Evolutionary conservation across 1,139 yeast species (phyloP).

Genomic region (Candida sp.): DNA sequence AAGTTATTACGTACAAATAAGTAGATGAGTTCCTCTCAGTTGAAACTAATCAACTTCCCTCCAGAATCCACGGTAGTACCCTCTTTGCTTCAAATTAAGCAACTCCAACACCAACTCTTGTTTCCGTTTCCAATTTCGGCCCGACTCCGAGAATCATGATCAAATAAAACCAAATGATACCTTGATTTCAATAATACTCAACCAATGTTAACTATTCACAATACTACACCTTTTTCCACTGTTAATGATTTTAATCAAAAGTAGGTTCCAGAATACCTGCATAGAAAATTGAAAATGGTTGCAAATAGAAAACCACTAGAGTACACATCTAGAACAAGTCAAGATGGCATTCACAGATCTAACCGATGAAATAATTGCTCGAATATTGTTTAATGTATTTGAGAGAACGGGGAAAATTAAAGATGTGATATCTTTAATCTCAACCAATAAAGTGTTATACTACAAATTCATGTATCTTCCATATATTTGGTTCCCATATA

Average conservation of each 20-base stretch:
- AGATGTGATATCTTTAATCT: neutral
- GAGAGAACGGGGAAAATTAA: neutral
- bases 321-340: no score
- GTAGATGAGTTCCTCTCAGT: no score
- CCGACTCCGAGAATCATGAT: no score
- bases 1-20: no score
- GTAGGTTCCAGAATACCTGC: neutral
- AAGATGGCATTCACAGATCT: slow-evolving; percentile 8
- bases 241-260: no score
- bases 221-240: no score
- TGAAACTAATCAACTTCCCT: neutral
- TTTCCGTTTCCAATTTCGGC: no score
- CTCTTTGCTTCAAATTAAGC: no score
- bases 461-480: neutral
- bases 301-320: neutral
- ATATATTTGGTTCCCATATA: slow-evolving; percentile 1
- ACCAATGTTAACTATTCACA: no score
- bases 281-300: neutral
- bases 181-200: no score
- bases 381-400: slow-evolving; percentile 10
- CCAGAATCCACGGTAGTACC: neutral
- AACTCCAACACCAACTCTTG: no score
- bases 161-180: no score
- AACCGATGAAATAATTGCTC: slow-evolving; percentile 12
- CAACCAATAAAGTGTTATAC: neutral